Evolutionary conservation across 1,284 basidiomycete genomes (phyloP), one percentile per base, ranked within the genome.

Genomic region (Papiliotrema fonsecae): DNA sequence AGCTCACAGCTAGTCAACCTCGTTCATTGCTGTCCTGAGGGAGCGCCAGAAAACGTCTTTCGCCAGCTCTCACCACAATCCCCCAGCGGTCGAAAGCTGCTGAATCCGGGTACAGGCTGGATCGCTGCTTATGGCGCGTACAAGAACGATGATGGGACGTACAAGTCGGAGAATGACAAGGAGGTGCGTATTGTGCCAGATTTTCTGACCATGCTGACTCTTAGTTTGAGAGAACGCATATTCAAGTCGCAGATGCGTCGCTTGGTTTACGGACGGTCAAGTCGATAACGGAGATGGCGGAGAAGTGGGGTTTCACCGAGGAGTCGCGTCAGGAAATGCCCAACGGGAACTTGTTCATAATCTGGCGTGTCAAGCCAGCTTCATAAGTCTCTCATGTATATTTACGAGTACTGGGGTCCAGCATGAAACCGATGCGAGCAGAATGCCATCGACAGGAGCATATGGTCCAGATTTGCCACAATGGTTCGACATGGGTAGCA

Each of bases 321-420:
- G 63, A 52, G 36, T 26, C 21, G 26, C 53, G 62, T 34, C 21
- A 25, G 22, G 58, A 64, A 19, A 61, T 70, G 60, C 61, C 67
- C 13, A 63, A 59, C 47, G 67, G 67, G n/a, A 70, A 70, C 47
- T 50, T 63, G 53, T 67, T 57, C 50, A 60, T 68, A 5, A 58
- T 70, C 26, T 70, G 65, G 64, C 49, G 58, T 4, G 58, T 50
- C 5, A 31, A 21, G 3, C 13, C 13, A 24, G 35, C 30, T 14
- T 42, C 22, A 18, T 19, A 11, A 30, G 13, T 10, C n/a, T 35
- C n/a, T 25, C 4, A n/a, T n/a, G n/a, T n/a, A n/a, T n/a, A n/a
- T n/a, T n/a, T n/a, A n/a, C n/a, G n/a, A n/a, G n/a, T n/a, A n/a
- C n/a, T n/a, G n/a, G n/a, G n/a, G n/a, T n/a, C n/a, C n/a, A n/a